Conservation (phyloP, 805 yeast genomes). For the Candida tallmaniae region DNA sequence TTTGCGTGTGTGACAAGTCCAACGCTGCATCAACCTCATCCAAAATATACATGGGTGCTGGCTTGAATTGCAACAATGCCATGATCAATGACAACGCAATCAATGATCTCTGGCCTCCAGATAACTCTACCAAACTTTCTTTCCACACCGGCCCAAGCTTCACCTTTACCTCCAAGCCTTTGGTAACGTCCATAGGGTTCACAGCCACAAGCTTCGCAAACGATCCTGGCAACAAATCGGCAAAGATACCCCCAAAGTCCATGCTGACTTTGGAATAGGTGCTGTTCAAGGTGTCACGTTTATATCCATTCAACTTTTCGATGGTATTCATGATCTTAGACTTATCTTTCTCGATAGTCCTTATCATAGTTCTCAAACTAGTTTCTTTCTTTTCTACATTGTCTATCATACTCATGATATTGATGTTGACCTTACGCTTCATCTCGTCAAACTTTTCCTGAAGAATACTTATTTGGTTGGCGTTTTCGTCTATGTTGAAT, state of each 20-base stretch:
- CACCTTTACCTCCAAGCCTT: conserved; percentile 88
- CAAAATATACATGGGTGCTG: conserved; percentile 97
- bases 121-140: conserved; percentile 86
- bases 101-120: conserved; percentile 96
- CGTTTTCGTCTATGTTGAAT: conserved; percentile 59
- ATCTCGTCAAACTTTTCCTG: conserved; percentile 59
- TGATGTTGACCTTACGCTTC: conserved; percentile 77
- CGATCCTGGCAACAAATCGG: conserved; percentile 83
- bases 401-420: conserved; percentile 88
- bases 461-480: conserved; percentile 52
- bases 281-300: conserved; percentile 71
- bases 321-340: conserved; percentile 86
- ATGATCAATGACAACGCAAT: conserved; percentile 88
- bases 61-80: conserved; percentile 90
- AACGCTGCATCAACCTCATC: conserved; percentile 99
- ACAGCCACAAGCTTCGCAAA: conserved; percentile 84
- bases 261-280: conserved; percentile 84
- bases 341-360: conserved; percentile 85
- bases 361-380: conserved; percentile 72
- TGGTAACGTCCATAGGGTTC: conserved; percentile 76
- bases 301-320: conserved; percentile 75
- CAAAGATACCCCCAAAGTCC: conserved; percentile 88
- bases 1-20: conserved; percentile 95
- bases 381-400: conserved; percentile 84
- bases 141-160: conserved; percentile 93